phyloP scores from a whole-genome alignment of 1,284 basidiomycete species.

The Ganoderma boninense region DNA sequence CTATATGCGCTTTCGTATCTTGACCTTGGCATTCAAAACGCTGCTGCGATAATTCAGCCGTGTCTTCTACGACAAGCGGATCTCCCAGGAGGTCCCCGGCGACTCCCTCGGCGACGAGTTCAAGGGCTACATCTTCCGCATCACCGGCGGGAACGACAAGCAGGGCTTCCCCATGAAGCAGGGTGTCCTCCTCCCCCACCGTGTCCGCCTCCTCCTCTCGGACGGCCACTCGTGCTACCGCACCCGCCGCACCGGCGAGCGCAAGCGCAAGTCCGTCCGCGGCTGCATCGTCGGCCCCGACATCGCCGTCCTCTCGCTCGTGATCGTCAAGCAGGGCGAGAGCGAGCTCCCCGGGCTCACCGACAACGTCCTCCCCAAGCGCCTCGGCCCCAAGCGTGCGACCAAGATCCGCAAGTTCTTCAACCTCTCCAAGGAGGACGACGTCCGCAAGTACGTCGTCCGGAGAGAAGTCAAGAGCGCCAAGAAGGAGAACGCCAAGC shows the following conservation, averaged over 20 bases:
- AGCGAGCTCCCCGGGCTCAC: slow-evolving; percentile 92
- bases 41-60: slow-evolving; percentile 59
- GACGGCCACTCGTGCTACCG: slow-evolving; percentile 99
- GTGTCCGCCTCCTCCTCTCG: slow-evolving; percentile 93
- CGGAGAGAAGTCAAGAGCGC: slow-evolving; percentile 88
- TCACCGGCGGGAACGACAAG: slow-evolving; percentile 97
- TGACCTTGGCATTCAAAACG: not conserved
- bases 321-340: slow-evolving; percentile 98
- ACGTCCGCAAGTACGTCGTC: slow-evolving; percentile 97
- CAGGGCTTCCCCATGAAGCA: slow-evolving; percentile 99
- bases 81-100: slow-evolving; percentile 93
- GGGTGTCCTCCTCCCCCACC: slow-evolving; percentile 95
- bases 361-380: slow-evolving; percentile 93
- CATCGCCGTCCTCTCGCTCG: slow-evolving; percentile 93
- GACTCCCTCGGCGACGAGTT: slow-evolving; percentile 96
- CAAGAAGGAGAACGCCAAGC: slow-evolving; percentile 95
- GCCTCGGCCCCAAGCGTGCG: slow-evolving; percentile 94
- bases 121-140: slow-evolving; percentile 97
- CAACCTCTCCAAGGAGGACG: slow-evolving; percentile 98
- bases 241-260: slow-evolving; percentile 91
- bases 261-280: slow-evolving; percentile 98
- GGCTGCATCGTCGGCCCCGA: slow-evolving; percentile 98
- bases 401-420: slow-evolving; percentile 98
- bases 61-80: slow-evolving; percentile 96
- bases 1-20: not conserved